A percentile compares a stretch with the other conserved stretches of the same genome.
Conservation (phyloP, 768 basidiomycete species). For the Trametes villosa region DNA sequence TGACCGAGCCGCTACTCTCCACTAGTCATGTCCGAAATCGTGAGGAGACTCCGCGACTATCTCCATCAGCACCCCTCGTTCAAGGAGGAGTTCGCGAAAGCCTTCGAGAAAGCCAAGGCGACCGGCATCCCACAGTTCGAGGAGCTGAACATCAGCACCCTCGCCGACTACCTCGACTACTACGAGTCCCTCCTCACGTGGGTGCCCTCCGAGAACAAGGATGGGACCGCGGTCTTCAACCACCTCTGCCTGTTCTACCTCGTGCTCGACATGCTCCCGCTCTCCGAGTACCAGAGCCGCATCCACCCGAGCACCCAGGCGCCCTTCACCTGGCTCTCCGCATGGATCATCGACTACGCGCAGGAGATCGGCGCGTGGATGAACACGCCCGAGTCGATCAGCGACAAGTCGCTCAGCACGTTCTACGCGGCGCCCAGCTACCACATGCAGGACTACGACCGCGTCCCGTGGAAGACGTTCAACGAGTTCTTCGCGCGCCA, state of each 20-base stretch:
- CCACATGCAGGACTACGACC: slow-evolving; percentile 23
- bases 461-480: slow-evolving; percentile 26
- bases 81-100: slow-evolving; percentile 12
- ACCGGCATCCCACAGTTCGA: slow-evolving; percentile 15
- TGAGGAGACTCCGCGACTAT: slow-evolving; percentile 18
- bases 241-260: slow-evolving; percentile 29
- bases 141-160: slow-evolving; percentile 16
- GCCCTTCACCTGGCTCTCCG: slow-evolving; percentile 20
- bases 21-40: slow-evolving; percentile 8
- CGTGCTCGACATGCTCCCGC: slow-evolving; percentile 21
- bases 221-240: slow-evolving; percentile 14
- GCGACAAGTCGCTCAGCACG: slow-evolving; percentile 2
- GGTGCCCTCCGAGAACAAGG: slow-evolving; percentile 18
- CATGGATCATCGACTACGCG: slow-evolving; percentile 28
- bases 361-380: slow-evolving; percentile 24
- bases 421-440: slow-evolving; percentile 20
- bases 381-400: slow-evolving; percentile 23
- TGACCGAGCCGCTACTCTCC: neutral
- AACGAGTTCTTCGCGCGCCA: slow-evolving; percentile 29
- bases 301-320: slow-evolving; percentile 11
- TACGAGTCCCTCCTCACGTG: slow-evolving; percentile 19
- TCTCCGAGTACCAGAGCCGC: slow-evolving; percentile 9
- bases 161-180: slow-evolving; percentile 25
- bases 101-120: slow-evolving; percentile 10
- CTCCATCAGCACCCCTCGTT: slow-evolving; percentile 12